Evolutionary conservation across 2,329 filamentous ascomycete species (phyloP), one percentile per base, ranked within the genome.

Genomic region (Exophiala sp.): DNA sequence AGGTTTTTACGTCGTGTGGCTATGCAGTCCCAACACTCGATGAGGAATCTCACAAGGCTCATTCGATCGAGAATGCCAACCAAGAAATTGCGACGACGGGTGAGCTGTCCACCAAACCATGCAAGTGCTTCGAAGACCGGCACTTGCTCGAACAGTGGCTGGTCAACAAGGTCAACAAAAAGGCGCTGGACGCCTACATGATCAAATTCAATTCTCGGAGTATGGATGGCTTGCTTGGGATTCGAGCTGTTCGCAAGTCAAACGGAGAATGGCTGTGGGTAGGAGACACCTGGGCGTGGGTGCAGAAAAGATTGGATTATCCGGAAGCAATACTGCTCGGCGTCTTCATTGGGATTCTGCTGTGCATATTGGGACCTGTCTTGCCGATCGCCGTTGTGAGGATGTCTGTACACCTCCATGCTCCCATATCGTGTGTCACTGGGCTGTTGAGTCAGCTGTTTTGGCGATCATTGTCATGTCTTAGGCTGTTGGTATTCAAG

Each of bases 1-100:
- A 85, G 70, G 79, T 73, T 51, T 11, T 56, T n/a, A 86, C 82
- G 8, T 82, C 79, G 50, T 88, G 84, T 63, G 84, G 85, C 5
- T 87, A 76, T 61, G 82, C 79, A 18, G 83, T 87, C 5, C 84
- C 84, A 1, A 29, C 24, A 29, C 5, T 29, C 5, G 24, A 29
- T 29, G 24, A 29, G 24, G 24, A 29, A 29, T 2, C 24, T 5
- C 24, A 29, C 24, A 29, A 29, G 24, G 24, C 24, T 29, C 24
- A 29, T 29, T 29, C 24, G 24, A 29, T 29, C 24, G 24, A 29
- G 24, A 29, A 29, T 29, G 24, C 24, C 24, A 29, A 29, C 24
- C 24, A 29, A 29, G 24, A 29, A 29, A 29, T 29, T 8, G 24
- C 24, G 7, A 29, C 24, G 5, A 29, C 24, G 5, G 24, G 24